A percentile compares a stretch with the other conserved stretches of the same genome.
These are phyloP conservation scores for Ceratocystis lukuohia DNA, from an alignment of 2,329 filamentous ascomycete genomes.

Conservation along the genomic window DNA sequence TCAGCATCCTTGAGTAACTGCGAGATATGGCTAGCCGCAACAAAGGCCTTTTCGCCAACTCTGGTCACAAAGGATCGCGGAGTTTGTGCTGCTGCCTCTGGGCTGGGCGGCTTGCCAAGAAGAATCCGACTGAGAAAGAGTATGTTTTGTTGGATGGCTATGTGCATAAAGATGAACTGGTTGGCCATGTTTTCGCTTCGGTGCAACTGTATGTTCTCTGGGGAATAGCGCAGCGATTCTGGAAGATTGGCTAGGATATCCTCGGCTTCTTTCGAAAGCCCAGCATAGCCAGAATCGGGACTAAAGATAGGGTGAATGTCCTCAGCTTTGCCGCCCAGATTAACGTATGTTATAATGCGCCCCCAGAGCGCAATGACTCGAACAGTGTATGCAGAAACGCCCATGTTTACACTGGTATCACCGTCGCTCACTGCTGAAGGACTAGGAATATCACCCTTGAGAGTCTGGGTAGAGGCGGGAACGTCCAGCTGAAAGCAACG, in stretches of 20 bases:
- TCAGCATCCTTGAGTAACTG: slow-evolving; percentile 68
- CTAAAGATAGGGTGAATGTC: slow-evolving; percentile 73
- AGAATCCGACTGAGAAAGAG: slow-evolving; percentile 64
- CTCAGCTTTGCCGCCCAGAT: slow-evolving; percentile 71
- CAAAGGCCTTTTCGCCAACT: slow-evolving; percentile 61
- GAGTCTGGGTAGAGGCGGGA: slow-evolving; percentile 69
- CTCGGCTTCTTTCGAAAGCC: slow-evolving; percentile 56
- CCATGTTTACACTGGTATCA: slow-evolving; percentile 62
- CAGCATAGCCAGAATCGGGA: slow-evolving; percentile 59
- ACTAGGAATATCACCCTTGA: slow-evolving; percentile 57
- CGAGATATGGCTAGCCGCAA: slow-evolving; percentile 77
- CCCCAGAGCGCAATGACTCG: slow-evolving; percentile 81
- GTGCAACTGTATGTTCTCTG: slow-evolving; percentile 74
- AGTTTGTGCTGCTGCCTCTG: slow-evolving; percentile 36
- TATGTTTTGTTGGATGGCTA: slow-evolving; percentile 76
- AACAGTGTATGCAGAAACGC: slow-evolving; percentile 81
- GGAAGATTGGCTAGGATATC: slow-evolving; percentile 59
- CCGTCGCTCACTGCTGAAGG: slow-evolving; percentile 49
- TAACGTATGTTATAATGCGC: slow-evolving; percentile 75
- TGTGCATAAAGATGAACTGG: slow-evolving; percentile 85
- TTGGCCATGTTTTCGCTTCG: slow-evolving; percentile 74
- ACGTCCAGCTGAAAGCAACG: slow-evolving; percentile 84
- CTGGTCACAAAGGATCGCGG: slow-evolving; percentile 66
- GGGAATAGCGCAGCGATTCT: slow-evolving; percentile 55
- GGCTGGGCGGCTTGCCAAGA: slow-evolving; percentile 33